Percentiles rank a stretch among this genome's conserved stretches.
Conservation (phyloP, 192 early-diverging fungal species). For the Chytriomyces hyalinus region DNA sequence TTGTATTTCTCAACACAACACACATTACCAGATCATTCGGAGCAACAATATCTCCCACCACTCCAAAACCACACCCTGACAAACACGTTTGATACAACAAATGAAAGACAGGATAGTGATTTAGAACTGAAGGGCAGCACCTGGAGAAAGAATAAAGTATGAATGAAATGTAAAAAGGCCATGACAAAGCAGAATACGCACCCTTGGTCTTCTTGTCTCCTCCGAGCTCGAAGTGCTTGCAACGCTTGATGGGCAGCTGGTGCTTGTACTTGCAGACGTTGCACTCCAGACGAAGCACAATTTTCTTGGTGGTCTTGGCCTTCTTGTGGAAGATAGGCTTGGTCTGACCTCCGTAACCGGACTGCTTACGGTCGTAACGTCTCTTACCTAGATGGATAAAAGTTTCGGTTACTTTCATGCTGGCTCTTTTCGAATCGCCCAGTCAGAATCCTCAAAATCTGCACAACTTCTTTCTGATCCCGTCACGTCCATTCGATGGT, state of each 20-base stretch:
- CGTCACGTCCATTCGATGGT: neutral
- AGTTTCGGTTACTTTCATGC: neutral
- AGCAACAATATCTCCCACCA: too few species aligned
- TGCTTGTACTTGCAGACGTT: conserved; percentile 99
- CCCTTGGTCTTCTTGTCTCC: conserved; percentile 96
- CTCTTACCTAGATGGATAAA: conserved; percentile 50
- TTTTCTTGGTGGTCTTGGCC: conserved; percentile 99
- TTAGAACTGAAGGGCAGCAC: conserved; percentile 90
- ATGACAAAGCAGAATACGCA: conserved; percentile 23
- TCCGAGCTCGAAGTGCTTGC: conserved; percentile 99
- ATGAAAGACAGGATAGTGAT: neutral
- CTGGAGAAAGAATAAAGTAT: conserved; percentile 45
- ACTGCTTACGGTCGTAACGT: conserved; percentile 95
- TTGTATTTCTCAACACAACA: too few species aligned
- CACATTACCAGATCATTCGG: too few species aligned
- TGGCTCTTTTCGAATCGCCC: neutral
- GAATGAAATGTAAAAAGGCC: neutral
- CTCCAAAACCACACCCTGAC: neutral
- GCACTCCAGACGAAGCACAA: conserved; percentile 98
- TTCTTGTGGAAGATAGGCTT: conserved; percentile 99
- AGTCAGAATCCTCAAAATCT: neutral
- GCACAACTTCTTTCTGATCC: neutral
- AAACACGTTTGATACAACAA: neutral
- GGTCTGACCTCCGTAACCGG: conserved; percentile 99
- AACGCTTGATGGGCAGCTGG: conserved; percentile 97